Base-by-base conservation (phyloP, 75 land plant species). In the Picea sitchensis region DNA sequence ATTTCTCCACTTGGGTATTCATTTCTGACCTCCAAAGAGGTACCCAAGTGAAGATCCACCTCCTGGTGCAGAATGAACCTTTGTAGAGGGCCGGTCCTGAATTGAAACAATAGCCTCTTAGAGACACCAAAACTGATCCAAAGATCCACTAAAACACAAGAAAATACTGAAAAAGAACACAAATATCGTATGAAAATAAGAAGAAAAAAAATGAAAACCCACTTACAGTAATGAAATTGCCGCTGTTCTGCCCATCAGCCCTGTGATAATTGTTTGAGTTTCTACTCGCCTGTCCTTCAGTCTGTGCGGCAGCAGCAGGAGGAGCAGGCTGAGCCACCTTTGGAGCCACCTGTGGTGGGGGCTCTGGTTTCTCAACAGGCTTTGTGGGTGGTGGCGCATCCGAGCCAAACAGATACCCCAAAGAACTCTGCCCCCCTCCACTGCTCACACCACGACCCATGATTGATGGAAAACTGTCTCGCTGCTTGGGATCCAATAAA, bases 181-280 rank as follows among this genome's bases (percentile, higher is more conserved):
- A 51, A 51, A 51, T 51, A 51, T 1, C 56, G 9, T 9, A 51
- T 51, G 56, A 51, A 9, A 11, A 51, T 9, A 51, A 9, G 56
- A 51, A 51, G 1, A 47, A 36, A 41, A 51, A 0, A 51, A 9
- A 36, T 32, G 9, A 6, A 32, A 17, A 31, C 32, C 44, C 32
- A 68, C 93, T 82, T 82, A 94, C 97, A 14, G 98, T 91, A 56
- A 95, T 89, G 77, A 91, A 95, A 81, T 95, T 95, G 73, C 95
- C 93, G 73, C 80, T 86, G 83, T 92, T 95, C 76, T 92, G 95
- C 1, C 98, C 98, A 82, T 95, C 95, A 61, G 95, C 95, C n/a
- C 98, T 83, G 63, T 88, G 87, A 41, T 95, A 92, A 86, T 95
- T 95, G 83, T 92, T 94, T 1, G 11, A 0, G 56, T 51, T 51